Conservation (phyloP, 805 yeast genomes). For the Komagataella populi region DNA sequence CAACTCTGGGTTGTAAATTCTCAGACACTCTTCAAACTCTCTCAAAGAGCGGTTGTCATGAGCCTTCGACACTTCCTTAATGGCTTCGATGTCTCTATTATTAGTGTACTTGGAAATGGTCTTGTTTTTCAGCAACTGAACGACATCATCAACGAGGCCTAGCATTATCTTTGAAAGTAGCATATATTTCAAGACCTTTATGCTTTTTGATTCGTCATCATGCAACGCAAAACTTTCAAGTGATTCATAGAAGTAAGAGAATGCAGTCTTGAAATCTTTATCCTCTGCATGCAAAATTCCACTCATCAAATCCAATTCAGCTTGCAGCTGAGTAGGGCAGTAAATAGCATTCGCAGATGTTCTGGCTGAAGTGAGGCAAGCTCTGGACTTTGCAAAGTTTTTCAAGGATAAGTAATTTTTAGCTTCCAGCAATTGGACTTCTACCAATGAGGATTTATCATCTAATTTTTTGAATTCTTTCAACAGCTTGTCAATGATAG, state of each 20-base stretch:
- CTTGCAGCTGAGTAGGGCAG: conserved; percentile 88
- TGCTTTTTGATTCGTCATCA: conserved; percentile 36
- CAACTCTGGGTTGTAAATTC: conserved; percentile 58
- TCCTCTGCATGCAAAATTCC: conserved; percentile 96
- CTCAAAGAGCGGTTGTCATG: conserved; percentile 80
- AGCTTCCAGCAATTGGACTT: conserved; percentile 85
- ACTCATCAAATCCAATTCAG: conserved; percentile 88
- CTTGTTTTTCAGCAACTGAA: conserved; percentile 63
- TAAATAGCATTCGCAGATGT: conserved; percentile 96
- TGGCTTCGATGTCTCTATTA: conserved; percentile 84
- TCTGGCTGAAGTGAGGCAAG: conserved; percentile 87
- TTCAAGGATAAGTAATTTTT: conserved; percentile 84
- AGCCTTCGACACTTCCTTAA: conserved; percentile 87
- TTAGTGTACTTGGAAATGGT: conserved; percentile 26
- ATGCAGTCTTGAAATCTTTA: conserved; percentile 92
- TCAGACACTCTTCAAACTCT: conserved; percentile 79
- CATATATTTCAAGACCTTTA: conserved; percentile 83
- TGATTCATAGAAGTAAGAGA: conserved; percentile 87
- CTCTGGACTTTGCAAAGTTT: conserved; percentile 82
- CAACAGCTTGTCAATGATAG: conserved; percentile 57
- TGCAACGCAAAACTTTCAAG: conserved; percentile 72
- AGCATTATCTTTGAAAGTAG: conserved; percentile 87
- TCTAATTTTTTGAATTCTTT: conserved; percentile 86
- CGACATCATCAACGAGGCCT: conserved; percentile 75
- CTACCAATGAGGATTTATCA: conserved; percentile 90